Evolutionary conservation across 805 yeast genomes (phyloP), one percentile per base, ranked within the genome.

Genomic region (Saccharomycopsis sp.): DNA sequence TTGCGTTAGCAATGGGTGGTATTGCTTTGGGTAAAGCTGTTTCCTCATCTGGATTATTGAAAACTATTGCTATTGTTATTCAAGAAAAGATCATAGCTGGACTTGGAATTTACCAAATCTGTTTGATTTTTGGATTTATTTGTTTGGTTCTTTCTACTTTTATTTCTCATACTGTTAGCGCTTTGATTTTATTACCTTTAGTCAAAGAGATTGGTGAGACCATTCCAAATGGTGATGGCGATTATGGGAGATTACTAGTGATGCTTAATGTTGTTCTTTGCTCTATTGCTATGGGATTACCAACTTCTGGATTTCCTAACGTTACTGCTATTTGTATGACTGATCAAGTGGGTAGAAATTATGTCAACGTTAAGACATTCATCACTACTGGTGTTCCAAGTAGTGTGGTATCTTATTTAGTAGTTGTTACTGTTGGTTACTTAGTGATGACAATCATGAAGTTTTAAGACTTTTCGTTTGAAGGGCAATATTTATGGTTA

Each of bases 1-100:
- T 92, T 8, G 76, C 89, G 34, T 67, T 89, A 48, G 96, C 97
- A 3, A 92, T 89, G 98, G 98, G 98, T 25, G 98, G 98, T 47
- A 74, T 89, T 39, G 94, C 96, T 0, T 66, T 89, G 38, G 98
- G 98, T 42, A 87, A 86, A 57, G 95, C 95, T 0, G 97, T 89
- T 1, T 76, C 95, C 1, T 79, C 92, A 6, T 85, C 95, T 1
- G 97, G 97, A 0, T 65, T 89, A 41, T 67, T 89, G 42, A 69
- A 76, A 5, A 78, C 89, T 0, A 79, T 88, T 45, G 97, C 98
- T 0, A 49, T 62, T 2, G 57, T 66, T 1, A 82, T 92, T 44
- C 86, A 83, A 53, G 53, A 59, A 2, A 61, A 70, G 43, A 82
- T 89, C 10, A 39, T 45, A 17, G 76, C 70, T 25, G 70, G 82